phyloP scores from a whole-genome alignment of 768 basidiomycete species.

The Pisolithus marmoratus region DNA sequence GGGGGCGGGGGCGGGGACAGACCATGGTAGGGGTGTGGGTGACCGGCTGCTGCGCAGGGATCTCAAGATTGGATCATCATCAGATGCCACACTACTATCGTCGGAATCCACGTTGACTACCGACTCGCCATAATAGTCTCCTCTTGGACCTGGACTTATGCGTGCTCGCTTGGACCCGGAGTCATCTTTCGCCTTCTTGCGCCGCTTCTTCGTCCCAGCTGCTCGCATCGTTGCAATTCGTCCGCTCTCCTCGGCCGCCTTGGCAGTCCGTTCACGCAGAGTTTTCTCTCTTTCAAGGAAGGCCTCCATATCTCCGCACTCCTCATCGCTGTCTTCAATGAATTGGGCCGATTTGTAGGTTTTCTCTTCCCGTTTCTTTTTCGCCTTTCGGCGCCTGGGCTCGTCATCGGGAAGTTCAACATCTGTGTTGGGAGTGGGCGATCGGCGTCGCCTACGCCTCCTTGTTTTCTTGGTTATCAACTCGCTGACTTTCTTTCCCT shows the following conservation, averaged over 20 bases:
- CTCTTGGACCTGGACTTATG: conserved; percentile 6
- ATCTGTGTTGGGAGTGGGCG: conserved; percentile 43
- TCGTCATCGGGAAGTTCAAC: conserved; percentile 31
- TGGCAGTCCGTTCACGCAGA: conserved; percentile 48
- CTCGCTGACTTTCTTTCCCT: conserved; percentile 69
- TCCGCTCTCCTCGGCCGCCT: conserved; percentile 39
- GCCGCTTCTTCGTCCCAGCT: conserved; percentile 55
- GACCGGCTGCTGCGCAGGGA: conserved; percentile 20
- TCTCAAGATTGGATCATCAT: conserved; percentile 21
- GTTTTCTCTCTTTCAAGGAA: conserved; percentile 76
- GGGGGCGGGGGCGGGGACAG: conserved; percentile 5
- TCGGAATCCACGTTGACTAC: conserved; percentile 13
- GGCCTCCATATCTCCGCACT: conserved; percentile 71
- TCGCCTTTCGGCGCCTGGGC: conserved; percentile 33
- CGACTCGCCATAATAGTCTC: conserved; percentile 11
- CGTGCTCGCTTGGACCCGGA: conserved; percentile 37
- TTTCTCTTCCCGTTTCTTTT: conserved; percentile 62
- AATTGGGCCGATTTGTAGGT: conserved; percentile 86
- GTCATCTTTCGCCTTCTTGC: conserved; percentile 37
- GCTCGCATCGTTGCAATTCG: conserved; percentile 39
- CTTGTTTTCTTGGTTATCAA: conserved; percentile 62
- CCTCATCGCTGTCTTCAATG: conserved; percentile 87
- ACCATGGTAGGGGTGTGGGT: conserved; percentile 15
- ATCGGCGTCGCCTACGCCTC: conserved; percentile 45
- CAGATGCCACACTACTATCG: conserved; percentile 10